A percentile compares a stretch with the other conserved stretches of the same genome.
These are phyloP conservation scores for Exophiala lecanii-corni DNA, from an alignment of 2,329 filamentous ascomycete species.

Conservation along the genomic window DNA sequence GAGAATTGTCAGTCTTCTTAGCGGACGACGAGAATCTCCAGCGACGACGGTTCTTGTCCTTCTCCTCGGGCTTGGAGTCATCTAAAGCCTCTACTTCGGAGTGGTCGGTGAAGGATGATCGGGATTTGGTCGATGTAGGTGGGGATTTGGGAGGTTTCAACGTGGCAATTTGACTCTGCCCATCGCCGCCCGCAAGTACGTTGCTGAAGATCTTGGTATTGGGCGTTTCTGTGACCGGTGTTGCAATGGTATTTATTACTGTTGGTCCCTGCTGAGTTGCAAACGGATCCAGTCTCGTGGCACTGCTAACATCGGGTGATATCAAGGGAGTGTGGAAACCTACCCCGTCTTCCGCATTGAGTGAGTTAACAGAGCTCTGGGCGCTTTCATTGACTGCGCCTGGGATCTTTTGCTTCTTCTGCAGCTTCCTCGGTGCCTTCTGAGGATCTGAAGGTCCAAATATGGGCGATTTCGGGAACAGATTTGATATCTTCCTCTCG, in stretches of 20 bases:
- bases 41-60: slow-evolving; percentile 66
- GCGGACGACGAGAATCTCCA: slow-evolving; percentile 62
- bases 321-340: slow-evolving; percentile 31
- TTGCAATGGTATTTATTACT: slow-evolving; percentile 31
- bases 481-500: slow-evolving; percentile 62
- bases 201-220: slow-evolving; percentile 7
- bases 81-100: slow-evolving; percentile 75
- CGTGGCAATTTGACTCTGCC: slow-evolving; percentile 44
- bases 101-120: slow-evolving; percentile 67
- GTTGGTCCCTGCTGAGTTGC: slow-evolving; percentile 30
- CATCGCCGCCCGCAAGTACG: slow-evolving; percentile 37
- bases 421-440: slow-evolving; percentile 74
- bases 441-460: slow-evolving; percentile 42
- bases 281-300: slow-evolving; percentile 27
- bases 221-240: slow-evolving; percentile 27
- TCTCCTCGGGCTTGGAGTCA: slow-evolving; percentile 43
- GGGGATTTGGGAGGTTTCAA: slow-evolving; percentile 68
- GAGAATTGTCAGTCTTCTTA: slow-evolving; percentile 54
- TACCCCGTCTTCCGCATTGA: slow-evolving; percentile 43
- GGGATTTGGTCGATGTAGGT: slow-evolving; percentile 70
- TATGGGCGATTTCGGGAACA: slow-evolving; percentile 66
- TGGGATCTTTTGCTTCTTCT: slow-evolving; percentile 73
- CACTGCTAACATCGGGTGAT: slow-evolving; percentile 31
- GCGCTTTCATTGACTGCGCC: slow-evolving; percentile 78
- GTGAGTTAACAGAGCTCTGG: slow-evolving; percentile 80